Evolutionary conservation across 768 basidiomycete species (phyloP).

Genomic region (Cystoderma amianthinum): DNA sequence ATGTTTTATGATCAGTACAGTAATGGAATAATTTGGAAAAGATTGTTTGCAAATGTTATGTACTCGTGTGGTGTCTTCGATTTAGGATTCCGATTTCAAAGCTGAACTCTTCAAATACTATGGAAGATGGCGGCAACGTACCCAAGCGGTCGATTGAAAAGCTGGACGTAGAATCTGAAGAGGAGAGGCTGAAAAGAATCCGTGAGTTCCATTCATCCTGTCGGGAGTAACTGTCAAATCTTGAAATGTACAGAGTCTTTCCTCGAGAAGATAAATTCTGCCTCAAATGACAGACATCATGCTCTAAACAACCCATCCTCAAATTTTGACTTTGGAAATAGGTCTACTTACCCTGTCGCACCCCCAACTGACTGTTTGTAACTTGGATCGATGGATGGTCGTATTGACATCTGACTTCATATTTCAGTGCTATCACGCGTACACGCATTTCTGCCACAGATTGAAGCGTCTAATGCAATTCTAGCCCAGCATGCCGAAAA

Average conservation of each 20-base stretch:
- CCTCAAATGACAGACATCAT: slow-evolving; percentile 12
- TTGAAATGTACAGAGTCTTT: slow-evolving; percentile 33
- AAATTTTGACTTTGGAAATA: slow-evolving; percentile 30
- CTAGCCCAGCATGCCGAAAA: slow-evolving; percentile 36
- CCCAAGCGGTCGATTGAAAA: slow-evolving; percentile 11
- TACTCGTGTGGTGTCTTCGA: neutral
- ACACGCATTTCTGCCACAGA: slow-evolving; percentile 59
- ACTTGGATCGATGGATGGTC: no score
- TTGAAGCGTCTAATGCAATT: slow-evolving; percentile 57
- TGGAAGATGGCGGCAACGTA: slow-evolving; percentile 8
- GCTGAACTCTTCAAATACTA: neutral
- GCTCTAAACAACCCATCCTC: slow-evolving; percentile 10
- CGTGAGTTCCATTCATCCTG: slow-evolving; percentile 22
- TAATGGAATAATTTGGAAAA: no score
- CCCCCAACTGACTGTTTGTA: slow-evolving; percentile 48
- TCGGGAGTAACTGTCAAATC: slow-evolving; percentile 1
- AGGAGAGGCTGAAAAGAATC: slow-evolving; percentile 32
- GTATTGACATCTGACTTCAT: no score
- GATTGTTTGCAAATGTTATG: neutral
- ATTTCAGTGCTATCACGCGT: slow-evolving; percentile 65
- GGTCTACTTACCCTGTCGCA: slow-evolving; percentile 24
- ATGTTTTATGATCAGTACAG: no score
- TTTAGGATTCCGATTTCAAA: neutral
- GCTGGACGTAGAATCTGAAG: slow-evolving; percentile 44
- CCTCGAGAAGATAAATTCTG: slow-evolving; percentile 31